Percentiles rank a stretch among this genome's conserved stretches.
These are phyloP conservation scores for Chloranthus sessilifolius DNA, from an alignment of 164 flowering plant genomes.

Conservation along the genomic window DNA sequence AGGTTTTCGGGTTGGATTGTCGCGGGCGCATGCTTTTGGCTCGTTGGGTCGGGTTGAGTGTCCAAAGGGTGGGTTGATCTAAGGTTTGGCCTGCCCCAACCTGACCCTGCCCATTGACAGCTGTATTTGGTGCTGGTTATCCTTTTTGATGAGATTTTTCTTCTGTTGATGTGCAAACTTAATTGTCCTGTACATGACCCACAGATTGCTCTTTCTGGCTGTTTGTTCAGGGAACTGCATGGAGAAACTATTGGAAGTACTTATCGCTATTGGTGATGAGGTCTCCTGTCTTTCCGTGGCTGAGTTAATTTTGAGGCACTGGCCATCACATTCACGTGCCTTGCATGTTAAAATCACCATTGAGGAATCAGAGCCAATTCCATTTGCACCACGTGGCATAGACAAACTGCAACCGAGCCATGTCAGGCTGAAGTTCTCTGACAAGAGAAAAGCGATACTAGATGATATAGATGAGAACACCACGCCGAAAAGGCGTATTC, in stretches of 20 bases:
- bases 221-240: constrained; percentile 87
- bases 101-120: not conserved
- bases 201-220: not conserved
- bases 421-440: constrained; percentile 64
- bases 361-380: constrained; percentile 68
- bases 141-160: not conserved
- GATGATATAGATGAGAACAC: constrained; percentile 25
- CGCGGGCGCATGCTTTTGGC: too few relatives aligned
- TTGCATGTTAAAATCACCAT: constrained; percentile 81
- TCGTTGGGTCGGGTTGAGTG: too few relatives aligned
- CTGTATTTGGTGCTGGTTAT: not conserved
- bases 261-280: constrained; percentile 96
- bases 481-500: constrained; percentile 43
- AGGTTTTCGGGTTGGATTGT: too few relatives aligned
- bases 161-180: not conserved
- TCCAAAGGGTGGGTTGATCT: too few relatives aligned
- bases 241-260: constrained; percentile 97
- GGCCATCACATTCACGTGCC: constrained; percentile 98
- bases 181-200: not conserved
- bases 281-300: constrained; percentile 90
- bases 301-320: constrained; percentile 74
- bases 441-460: constrained; percentile 62
- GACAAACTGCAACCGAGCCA: constrained; percentile 92
- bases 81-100: too few relatives aligned
- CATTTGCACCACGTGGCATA: constrained; percentile 89